These are phyloP conservation scores for Saturnispora dispora DNA, from an alignment of 805 yeast genomes.

Conservation along the genomic window DNA sequence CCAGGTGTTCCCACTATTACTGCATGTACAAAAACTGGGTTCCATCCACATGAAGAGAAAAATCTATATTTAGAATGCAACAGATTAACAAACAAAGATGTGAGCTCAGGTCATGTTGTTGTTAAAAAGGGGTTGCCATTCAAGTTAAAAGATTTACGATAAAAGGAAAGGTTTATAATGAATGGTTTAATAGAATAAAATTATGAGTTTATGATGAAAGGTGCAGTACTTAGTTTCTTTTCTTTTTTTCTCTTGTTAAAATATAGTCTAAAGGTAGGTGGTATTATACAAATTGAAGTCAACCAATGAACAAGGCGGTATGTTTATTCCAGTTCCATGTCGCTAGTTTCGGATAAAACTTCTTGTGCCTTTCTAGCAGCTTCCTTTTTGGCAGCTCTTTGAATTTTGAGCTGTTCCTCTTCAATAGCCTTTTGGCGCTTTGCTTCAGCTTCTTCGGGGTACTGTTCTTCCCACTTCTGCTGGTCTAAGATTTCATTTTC, in stretches of 20 bases:
- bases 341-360: slow-evolving; percentile 6
- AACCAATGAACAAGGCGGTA: neutral
- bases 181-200: neutral
- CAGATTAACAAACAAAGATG: slow-evolving; percentile 22
- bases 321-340: slow-evolving; percentile 5
- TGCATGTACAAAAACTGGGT: slow-evolving; percentile 39
- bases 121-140: slow-evolving; percentile 39
- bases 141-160: slow-evolving; percentile 40
- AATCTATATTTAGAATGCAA: slow-evolving; percentile 42
- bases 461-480: slow-evolving; percentile 21
- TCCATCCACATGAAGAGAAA: slow-evolving; percentile 53
- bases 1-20: slow-evolving; percentile 51
- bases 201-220: neutral
- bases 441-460: slow-evolving; percentile 18
- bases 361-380: slow-evolving; percentile 1
- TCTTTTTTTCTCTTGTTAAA: neutral
- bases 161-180: neutral
- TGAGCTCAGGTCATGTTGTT: slow-evolving; percentile 40
- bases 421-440: slow-evolving; percentile 6
- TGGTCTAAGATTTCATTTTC: slow-evolving; percentile 28
- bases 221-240: neutral
- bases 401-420: slow-evolving; percentile 3
- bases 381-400: slow-evolving; percentile 3
- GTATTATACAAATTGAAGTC: neutral
- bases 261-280: neutral